Evolutionary conservation across 345 rosid species (phyloP), one percentile per base, ranked within the genome.

Genomic region (Arabis hirsuta): DNA sequence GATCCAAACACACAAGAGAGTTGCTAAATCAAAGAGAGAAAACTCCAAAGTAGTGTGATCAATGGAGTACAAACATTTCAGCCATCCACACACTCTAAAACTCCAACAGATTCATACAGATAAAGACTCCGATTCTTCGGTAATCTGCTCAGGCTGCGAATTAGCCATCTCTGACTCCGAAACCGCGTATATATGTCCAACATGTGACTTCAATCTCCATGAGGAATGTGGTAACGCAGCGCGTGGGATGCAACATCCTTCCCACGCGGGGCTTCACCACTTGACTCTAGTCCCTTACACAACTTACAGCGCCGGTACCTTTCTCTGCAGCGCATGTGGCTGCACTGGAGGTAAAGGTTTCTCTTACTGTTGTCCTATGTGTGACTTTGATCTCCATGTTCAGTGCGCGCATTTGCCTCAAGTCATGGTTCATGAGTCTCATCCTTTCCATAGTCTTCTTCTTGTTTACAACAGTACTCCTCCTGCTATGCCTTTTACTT

Each of bases 341-440:
- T 58, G 54, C 27, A n/a, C 1, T 53, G 53, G 55, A 53, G 77
- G 79, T 24, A 79, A 69, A 48, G 58, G 78, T 0, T 76, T 82
- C 66, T 73, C 80, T 26, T 79, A 67, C 43, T 73, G 78, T 67
- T 82, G 81, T 71, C 67, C 82, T 36, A 48, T 73, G 54, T 81
- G 82, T 61, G 78, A 76, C 65, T 76, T 82, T 73, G 82, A 79
- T 73, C 80, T 82, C 50, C 84, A 81, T 73, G 67, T 72, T 46
- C 79, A 69, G 0, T 79, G 81, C 26, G 82, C 84, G 1, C 57
- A 51, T 56, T 60, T 79, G 56, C 84, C 77, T 34, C 75, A 69
- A 13, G 76, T 52, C 62, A 41, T 58, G 67, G 53, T 7, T 16
- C 78, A 69, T 44, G 60, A 48, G 2, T 55, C 76, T 27, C 82